Conservation (phyloP, 1,284 basidiomycete species). For the Ceratobasidium sp. region DNA sequence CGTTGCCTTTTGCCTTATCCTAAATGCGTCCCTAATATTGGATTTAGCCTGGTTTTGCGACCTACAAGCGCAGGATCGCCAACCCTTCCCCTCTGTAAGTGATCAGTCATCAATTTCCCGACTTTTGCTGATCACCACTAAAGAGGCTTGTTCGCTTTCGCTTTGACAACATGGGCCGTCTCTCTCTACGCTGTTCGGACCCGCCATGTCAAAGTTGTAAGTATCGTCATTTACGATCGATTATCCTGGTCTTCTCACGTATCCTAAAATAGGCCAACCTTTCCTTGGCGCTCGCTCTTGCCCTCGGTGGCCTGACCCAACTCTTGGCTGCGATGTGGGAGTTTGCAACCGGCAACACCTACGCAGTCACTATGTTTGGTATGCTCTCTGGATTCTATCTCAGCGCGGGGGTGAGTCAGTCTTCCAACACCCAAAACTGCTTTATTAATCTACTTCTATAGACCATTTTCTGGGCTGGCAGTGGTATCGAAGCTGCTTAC, state of each 20-base stretch:
- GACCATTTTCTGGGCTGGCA: conserved; percentile 33
- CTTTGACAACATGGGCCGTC: conserved; percentile 26
- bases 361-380: conserved; percentile 54
- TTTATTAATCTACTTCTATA: background rate
- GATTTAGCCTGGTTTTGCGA: conserved; percentile 28
- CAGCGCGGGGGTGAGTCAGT: conserved; percentile 42
- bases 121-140: background rate
- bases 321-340: conserved; percentile 56
- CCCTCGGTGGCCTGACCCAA: conserved; percentile 50
- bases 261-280: conserved; percentile 45
- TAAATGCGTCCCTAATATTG: too few relatives aligned
- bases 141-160: conserved; percentile 27
- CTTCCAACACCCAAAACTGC: background rate
- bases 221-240: background rate
- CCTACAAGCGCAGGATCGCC: conserved; percentile 33
- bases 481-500: conserved; percentile 22
- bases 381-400: conserved; percentile 53
- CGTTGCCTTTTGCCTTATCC: too few relatives aligned
- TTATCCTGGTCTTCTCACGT: background rate
- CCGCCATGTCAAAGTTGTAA: conserved; percentile 47
- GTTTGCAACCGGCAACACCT: conserved; percentile 52
- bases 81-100: conserved; percentile 30
- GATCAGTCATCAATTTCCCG: background rate
- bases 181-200: conserved; percentile 44
- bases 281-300: conserved; percentile 47